A percentile compares a stretch with the other conserved stretches of the same genome.
Evolutionary conservation across 164 flowering plant genomes (phyloP).

Genomic region (Berberis thunbergii): DNA sequence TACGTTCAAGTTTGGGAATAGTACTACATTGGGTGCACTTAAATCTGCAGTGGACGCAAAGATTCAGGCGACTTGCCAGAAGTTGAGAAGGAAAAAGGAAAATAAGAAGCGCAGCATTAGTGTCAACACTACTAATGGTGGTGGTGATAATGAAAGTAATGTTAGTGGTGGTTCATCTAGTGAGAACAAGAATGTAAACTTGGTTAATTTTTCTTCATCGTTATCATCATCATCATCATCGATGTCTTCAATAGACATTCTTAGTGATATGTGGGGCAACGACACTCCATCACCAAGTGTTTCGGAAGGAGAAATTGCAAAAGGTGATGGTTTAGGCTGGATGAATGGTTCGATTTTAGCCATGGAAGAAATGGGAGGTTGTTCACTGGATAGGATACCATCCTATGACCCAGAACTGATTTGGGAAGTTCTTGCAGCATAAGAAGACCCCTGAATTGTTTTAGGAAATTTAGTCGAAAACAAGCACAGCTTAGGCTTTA

Average conservation of each 20-base stretch:
- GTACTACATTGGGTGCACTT: constrained; percentile 31
- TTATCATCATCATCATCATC: constrained; percentile 12
- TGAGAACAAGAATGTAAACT: too few species aligned
- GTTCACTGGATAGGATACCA: constrained; percentile 57
- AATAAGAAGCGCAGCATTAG: constrained; percentile 18
- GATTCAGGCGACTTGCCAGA: constrained; percentile 72
- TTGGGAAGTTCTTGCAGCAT: constrained; percentile 85
- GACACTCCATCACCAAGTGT: constrained; percentile 19
- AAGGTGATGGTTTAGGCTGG: too few species aligned
- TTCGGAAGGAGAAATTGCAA: constrained; percentile 1
- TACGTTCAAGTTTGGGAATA: constrained; percentile 39
- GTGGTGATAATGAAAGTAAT: too few species aligned
- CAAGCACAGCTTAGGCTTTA: neutral
- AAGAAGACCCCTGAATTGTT: neutral
- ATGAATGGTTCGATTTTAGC: constrained; percentile 2
- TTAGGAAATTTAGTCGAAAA: neutral
- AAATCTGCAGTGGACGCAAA: constrained; percentile 68
- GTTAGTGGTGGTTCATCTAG: neutral
- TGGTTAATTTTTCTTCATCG: neutral
- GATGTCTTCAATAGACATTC: constrained; percentile 15
- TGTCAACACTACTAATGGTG: neutral
- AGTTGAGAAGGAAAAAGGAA: constrained; percentile 39
- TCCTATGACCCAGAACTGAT: constrained; percentile 84
- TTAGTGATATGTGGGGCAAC: neutral
- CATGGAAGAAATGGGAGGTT: constrained; percentile 27